phyloP scores from a whole-genome alignment of 2,329 filamentous ascomycete genomes.

The Aspergillus ustus region DNA sequence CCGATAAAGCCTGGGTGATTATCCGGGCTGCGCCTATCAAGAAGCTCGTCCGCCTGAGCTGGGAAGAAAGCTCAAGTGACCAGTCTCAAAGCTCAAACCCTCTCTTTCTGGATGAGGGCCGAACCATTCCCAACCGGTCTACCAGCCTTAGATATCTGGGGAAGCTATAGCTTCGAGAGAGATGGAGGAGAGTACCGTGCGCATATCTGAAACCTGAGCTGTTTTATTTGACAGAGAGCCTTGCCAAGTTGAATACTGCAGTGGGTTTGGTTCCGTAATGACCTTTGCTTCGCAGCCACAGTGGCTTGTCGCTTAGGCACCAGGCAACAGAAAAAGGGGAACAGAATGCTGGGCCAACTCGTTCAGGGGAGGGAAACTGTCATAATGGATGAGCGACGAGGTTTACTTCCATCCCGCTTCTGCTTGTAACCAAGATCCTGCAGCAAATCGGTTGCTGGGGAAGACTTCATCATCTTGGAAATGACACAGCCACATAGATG shows the following conservation, averaged over 20 bases:
- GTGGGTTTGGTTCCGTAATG: background rate
- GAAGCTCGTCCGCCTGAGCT: background rate
- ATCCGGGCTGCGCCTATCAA: background rate
- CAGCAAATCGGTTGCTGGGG: background rate
- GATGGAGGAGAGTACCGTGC: background rate
- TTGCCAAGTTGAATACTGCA: background rate
- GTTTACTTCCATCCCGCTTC: background rate
- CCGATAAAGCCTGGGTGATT: background rate
- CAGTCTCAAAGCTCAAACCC: background rate
- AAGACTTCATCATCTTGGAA: slow-evolving; percentile 2
- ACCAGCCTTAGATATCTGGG: background rate
- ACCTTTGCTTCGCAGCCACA: slow-evolving; percentile 4
- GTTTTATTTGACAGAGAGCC: background rate
- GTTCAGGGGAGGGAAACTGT: background rate
- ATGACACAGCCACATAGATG: slow-evolving; percentile 12
- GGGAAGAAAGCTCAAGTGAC: slow-evolving; percentile 8
- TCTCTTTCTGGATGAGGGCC: background rate
- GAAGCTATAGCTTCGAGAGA: background rate
- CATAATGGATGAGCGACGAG: background rate
- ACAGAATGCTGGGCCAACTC: background rate
- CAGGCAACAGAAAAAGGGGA: slow-evolving; percentile 15
- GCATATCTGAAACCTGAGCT: slow-evolving; percentile 3
- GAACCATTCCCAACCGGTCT: background rate
- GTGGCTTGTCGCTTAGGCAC: slow-evolving; percentile 16
- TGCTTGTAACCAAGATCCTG: background rate